phyloP scores from a whole-genome alignment of 2,329 filamentous ascomycete species.

The Lachnellula cervina region DNA sequence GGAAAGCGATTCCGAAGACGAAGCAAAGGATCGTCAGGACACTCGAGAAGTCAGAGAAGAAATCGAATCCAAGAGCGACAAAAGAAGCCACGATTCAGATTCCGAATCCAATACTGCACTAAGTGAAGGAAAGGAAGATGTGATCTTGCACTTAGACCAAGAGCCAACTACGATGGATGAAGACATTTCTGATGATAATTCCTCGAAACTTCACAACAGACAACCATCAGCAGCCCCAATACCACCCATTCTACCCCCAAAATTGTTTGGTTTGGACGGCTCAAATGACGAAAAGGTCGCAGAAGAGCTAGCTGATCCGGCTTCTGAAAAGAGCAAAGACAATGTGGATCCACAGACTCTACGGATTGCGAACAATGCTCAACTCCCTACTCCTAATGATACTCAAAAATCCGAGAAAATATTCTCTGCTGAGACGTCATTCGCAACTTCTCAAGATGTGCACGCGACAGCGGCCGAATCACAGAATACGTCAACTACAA shows the following conservation, averaged over 20 bases:
- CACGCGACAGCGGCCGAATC: neutral
- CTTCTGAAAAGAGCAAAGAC: neutral
- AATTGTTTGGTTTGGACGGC: conserved; percentile 18
- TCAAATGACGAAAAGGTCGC: conserved; percentile 14
- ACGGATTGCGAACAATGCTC: conserved; percentile 3
- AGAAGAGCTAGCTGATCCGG: neutral
- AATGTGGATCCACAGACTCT: neutral
- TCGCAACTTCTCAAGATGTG: conserved; percentile 2
- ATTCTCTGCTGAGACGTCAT: conserved; percentile 12
- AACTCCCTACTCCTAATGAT: conserved; percentile 26
- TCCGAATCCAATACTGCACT: neutral
- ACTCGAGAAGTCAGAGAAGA: neutral
- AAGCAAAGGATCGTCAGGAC: neutral
- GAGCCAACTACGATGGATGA: neutral
- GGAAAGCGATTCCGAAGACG: neutral
- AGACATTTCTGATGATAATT: neutral
- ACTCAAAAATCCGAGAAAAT: conserved; percentile 18
- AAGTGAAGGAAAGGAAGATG: neutral
- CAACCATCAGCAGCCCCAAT: neutral
- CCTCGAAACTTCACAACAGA: neutral
- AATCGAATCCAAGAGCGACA: neutral
- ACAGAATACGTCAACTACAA: neutral
- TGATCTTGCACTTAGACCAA: neutral
- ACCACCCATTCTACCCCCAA: neutral
- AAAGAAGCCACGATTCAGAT: neutral